Conservation (phyloP, 257 asterid genomes). For the Gentiana macrophylla region DNA sequence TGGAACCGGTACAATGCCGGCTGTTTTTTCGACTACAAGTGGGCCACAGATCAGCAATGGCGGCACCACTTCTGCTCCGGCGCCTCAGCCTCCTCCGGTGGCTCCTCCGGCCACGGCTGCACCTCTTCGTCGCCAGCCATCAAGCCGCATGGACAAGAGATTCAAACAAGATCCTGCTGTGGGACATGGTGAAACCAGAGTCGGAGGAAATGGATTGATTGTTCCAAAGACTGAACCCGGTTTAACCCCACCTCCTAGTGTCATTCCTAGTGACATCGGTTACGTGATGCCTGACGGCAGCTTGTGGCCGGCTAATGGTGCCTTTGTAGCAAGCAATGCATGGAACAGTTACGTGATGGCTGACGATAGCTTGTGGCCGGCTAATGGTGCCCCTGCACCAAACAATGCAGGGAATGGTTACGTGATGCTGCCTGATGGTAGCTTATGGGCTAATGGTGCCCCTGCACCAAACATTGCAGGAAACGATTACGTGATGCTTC, state of each 20-base stretch:
- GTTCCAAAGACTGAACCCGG: conserved; percentile 25
- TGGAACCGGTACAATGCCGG: conserved; percentile 80
- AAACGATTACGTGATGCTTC: conserved; percentile 38
- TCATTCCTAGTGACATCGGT: conserved; percentile 55
- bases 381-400: conserved; percentile 15
- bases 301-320: conserved; percentile 35
- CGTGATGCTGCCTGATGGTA: conserved; percentile 52
- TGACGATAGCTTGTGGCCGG: conserved; percentile 63
- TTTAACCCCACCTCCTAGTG: conserved; percentile 24
- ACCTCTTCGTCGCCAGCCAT: conserved; percentile 34
- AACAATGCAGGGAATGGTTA: conserved; percentile 19
- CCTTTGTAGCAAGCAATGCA: background rate
- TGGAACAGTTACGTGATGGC: conserved; percentile 37
- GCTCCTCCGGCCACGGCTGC: conserved; percentile 21
- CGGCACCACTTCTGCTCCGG: conserved; percentile 49
- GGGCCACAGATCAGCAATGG: conserved; percentile 65
- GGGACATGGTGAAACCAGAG: conserved; percentile 12
- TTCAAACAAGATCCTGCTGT: conserved; percentile 41
- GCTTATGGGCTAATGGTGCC: conserved; percentile 29
- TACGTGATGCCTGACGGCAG: conserved; percentile 57
- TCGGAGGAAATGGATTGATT: conserved; percentile 19
- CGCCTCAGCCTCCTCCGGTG: conserved; percentile 21
- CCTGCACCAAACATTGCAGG: background rate
- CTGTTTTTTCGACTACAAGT: conserved; percentile 52
- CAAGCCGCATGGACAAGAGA: conserved; percentile 56